phyloP scores from a whole-genome alignment of 495 filamentous ascomycete genomes.

The Hypoxylon intermedium region DNA sequence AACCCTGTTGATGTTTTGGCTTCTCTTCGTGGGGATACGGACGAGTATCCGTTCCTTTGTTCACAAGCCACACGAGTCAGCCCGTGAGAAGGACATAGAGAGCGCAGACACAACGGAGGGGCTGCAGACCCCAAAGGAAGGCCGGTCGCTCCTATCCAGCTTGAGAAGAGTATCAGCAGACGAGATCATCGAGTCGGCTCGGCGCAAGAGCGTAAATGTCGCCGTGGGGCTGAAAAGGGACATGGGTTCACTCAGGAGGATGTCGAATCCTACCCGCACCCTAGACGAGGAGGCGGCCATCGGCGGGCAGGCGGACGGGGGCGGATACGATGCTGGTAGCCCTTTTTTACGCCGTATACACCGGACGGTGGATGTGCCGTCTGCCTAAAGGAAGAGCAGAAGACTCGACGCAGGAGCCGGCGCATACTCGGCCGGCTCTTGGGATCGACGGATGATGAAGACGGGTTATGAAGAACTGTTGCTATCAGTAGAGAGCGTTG shows the following conservation, averaged over 20 bases:
- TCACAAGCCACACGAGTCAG: neutral
- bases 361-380: conserved; percentile 18
- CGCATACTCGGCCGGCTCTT: conserved; percentile 20
- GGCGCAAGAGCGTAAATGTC: conserved; percentile 10
- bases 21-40: conserved; percentile 15
- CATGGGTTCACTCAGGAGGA: conserved; percentile 4
- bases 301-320: neutral
- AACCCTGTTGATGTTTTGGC: conserved; percentile 16
- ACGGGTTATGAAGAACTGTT: conserved; percentile 13
- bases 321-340: neutral
- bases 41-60: neutral
- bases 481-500: conserved; percentile 3
- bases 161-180: conserved; percentile 14
- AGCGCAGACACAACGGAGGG: neutral
- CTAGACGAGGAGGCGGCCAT: conserved; percentile 24
- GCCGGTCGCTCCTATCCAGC: conserved; percentile 11
- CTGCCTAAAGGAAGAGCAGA: conserved; percentile 28
- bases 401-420: conserved; percentile 11
- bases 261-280: neutral
- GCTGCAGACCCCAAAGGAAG: conserved; percentile 1
- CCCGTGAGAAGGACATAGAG: neutral
- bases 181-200: conserved; percentile 12
- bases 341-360: conserved; percentile 30
- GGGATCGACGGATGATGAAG: conserved; percentile 26
- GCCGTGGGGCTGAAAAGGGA: conserved; percentile 21